Evolutionary conservation across 2,329 filamentous ascomycete species (phyloP).

Genomic region (Hymenoscyphus infarciens): DNA sequence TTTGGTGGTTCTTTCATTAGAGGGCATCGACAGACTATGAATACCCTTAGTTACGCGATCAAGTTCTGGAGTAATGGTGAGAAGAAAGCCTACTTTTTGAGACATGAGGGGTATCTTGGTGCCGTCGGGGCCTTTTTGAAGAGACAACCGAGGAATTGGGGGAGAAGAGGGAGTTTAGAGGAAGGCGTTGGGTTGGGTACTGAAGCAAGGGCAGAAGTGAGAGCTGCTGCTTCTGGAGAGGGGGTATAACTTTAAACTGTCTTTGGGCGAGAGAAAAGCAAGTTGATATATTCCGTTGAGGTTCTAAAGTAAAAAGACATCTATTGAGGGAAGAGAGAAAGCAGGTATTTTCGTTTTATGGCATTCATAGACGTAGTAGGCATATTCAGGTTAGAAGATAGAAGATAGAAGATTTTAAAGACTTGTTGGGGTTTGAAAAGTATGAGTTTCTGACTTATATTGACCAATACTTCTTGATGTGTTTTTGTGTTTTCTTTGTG

Average conservation of each 20-base stretch:
- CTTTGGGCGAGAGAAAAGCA: neutral
- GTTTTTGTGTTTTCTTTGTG: too few relatives aligned
- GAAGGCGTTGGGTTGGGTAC: constrained; percentile 22
- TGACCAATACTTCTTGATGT: too few relatives aligned
- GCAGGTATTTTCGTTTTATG: neutral
- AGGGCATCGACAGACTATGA: constrained; percentile 95
- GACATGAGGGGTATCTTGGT: constrained; percentile 94
- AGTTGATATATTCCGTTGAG: neutral
- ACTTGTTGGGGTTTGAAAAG: too few relatives aligned
- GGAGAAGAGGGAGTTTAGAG: constrained; percentile 65
- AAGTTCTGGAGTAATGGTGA: constrained; percentile 94
- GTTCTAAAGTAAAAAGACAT: neutral
- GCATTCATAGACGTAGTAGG: neutral
- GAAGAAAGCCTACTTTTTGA: constrained; percentile 92
- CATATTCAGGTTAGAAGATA: neutral
- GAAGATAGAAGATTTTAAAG: too few relatives aligned
- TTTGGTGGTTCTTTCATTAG: constrained; percentile 97
- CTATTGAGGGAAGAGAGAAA: neutral
- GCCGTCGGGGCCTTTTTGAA: constrained; percentile 93
- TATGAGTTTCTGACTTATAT: too few relatives aligned
- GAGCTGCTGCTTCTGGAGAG: constrained; percentile 5
- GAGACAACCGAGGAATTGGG: constrained; percentile 87
- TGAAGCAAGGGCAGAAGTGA: constrained; percentile 28
- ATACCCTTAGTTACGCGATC: constrained; percentile 93
- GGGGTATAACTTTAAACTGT: neutral